phyloP scores from a whole-genome alignment of 495 filamentous ascomycete species.

The Hamigera avellanea region DNA sequence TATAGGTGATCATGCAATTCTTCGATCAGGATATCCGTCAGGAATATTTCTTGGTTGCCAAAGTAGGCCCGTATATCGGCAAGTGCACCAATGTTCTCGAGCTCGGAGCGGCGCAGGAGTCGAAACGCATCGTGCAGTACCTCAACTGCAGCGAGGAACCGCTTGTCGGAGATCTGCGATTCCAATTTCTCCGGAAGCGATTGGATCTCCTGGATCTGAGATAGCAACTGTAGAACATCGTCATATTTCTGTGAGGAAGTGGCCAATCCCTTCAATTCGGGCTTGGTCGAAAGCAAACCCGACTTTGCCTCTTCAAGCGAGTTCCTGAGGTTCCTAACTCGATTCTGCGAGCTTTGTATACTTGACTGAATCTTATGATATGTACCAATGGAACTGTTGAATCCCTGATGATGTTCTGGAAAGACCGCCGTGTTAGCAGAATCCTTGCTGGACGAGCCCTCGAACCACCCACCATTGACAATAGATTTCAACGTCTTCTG shows the following conservation, averaged over 20 bases:
- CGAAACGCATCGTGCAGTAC: slow-evolving; percentile 78
- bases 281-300: slow-evolving; percentile 74
- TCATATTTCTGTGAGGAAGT: slow-evolving; percentile 84
- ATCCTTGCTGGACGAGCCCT: background rate
- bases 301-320: slow-evolving; percentile 72
- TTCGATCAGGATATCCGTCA: slow-evolving; percentile 92
- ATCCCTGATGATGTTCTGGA: slow-evolving; percentile 90
- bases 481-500: slow-evolving; percentile 88
- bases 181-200: slow-evolving; percentile 88
- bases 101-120: slow-evolving; percentile 70
- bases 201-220: slow-evolving; percentile 78
- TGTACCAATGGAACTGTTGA: slow-evolving; percentile 97
- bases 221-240: slow-evolving; percentile 73
- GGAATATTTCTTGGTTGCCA: slow-evolving; percentile 77
- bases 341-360: slow-evolving; percentile 77
- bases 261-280: slow-evolving; percentile 80
- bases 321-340: slow-evolving; percentile 71
- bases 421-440: background rate
- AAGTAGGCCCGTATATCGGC: slow-evolving; percentile 80
- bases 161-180: slow-evolving; percentile 87
- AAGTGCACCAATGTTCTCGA: slow-evolving; percentile 85
- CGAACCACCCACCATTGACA: slow-evolving; percentile 52
- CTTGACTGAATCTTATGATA: slow-evolving; percentile 97
- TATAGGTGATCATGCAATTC: slow-evolving; percentile 97
- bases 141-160: slow-evolving; percentile 86